Evolutionary conservation across 768 basidiomycete genomes (phyloP), one percentile per base, ranked within the genome.

Genomic region (Goffeauzyma gilvescens): DNA sequence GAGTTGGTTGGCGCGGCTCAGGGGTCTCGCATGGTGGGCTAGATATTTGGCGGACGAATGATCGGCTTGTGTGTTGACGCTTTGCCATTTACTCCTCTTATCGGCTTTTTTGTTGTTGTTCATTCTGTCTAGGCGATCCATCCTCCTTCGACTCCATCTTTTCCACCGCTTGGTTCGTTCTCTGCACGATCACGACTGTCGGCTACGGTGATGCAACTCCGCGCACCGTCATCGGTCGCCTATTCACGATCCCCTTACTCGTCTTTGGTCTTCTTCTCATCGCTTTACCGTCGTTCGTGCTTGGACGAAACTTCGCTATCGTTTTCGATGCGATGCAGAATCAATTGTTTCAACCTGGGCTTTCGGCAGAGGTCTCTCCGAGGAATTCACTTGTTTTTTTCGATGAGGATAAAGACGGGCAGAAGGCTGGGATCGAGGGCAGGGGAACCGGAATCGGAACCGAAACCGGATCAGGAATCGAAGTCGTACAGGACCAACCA

Each of bases 201-300:
- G 83, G 86, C 10, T 90, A 86, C 52, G 86, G 86, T 27, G 86
- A 90, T 62, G 82, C 87, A 41, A 83, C 81, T 0, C 86, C 86
- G 0, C 74, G 81, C 10, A 83, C 83, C 1, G 76, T 80, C 61
- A 68, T 89, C n/a, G 86, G 86, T 0, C 76, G 83, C 2, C 67
- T 89, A 26, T 68, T 90, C 51, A 85, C 86, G 0, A 66, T 89
- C 1, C 86, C 86, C 0, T 71, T 93, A 15, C 75, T 93, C 36
- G 71, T 83, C 10, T 89, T 83, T 52, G 86, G 86, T 2, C 69
- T 90, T 8, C 70, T 93, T 0, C 70, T 89, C 31, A 86, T 93
- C 55, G 87, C 86, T 0, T 70, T 90, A 4, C 86, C 86, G 6
- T 80, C 76, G 54, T 90, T 93, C 55, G 86, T 93, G 1, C 74